Percentiles rank a stretch among this genome's conserved stretches.
Conservation (phyloP, 1,139 yeast genomes). For the Kurtzmaniella quercitrusa region DNA sequence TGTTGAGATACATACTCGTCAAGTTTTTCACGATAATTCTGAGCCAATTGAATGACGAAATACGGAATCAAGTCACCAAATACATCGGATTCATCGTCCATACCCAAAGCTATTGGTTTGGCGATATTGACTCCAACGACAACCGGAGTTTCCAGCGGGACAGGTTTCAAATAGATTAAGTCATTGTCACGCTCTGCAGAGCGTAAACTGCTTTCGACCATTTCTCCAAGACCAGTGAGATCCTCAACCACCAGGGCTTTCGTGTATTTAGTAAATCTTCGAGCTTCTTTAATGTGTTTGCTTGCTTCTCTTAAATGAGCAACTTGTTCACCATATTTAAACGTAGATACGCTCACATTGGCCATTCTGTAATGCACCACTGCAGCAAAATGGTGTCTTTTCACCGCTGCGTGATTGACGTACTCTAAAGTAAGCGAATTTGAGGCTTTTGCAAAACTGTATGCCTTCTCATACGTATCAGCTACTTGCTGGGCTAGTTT, state of each 20-base stretch:
- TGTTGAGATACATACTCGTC: conserved; percentile 50
- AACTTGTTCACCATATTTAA: conserved; percentile 68
- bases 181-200: conserved; percentile 78
- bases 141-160: conserved; percentile 51
- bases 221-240: conserved; percentile 40
- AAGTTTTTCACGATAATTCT: conserved; percentile 66
- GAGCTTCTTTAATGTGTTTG: conserved; percentile 21
- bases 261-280: conserved; percentile 41
- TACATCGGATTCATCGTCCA: conserved; percentile 21
- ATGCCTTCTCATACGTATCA: conserved; percentile 49
- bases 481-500: conserved; percentile 63
- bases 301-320: conserved; percentile 47
- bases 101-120: conserved; percentile 39
- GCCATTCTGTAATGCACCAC: conserved; percentile 68
- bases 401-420: conserved; percentile 57
- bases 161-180: conserved; percentile 63
- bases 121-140: conserved; percentile 56
- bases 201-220: conserved; percentile 43
- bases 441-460: conserved; percentile 41
- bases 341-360: conserved; percentile 40
- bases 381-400: conserved; percentile 61
- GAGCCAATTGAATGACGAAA: conserved; percentile 60
- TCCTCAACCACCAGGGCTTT: conserved; percentile 42
- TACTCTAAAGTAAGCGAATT: conserved; percentile 58
- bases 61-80: conserved; percentile 65